These are phyloP conservation scores for Bimuria novae-zelandiae DNA, from an alignment of 2,329 filamentous ascomycete species.

Conservation along the genomic window DNA sequence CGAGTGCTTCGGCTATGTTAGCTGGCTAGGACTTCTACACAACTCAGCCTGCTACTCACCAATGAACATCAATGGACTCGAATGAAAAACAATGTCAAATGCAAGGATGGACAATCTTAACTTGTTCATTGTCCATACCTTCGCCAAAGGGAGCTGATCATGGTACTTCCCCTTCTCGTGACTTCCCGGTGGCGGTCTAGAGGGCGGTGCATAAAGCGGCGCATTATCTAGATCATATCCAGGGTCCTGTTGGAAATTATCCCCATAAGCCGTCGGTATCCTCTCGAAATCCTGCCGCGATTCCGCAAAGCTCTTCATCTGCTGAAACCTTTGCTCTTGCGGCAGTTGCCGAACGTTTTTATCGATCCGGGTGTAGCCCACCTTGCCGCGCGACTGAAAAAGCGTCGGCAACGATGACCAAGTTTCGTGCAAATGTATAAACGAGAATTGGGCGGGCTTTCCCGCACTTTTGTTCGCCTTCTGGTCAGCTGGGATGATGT, in stretches of 20 bases:
- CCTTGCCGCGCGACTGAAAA: neutral
- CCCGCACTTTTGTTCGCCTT: neutral
- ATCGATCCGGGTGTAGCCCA: neutral
- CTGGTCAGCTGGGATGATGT: neutral
- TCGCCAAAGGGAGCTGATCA: conserved; percentile 25
- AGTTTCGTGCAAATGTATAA: neutral
- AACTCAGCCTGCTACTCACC: conserved; percentile 12
- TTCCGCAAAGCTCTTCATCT: neutral
- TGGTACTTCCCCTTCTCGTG: neutral
- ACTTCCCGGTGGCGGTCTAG: neutral
- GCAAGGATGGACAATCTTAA: conserved; percentile 22
- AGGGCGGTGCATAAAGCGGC: neutral
- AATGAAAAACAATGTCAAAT: conserved; percentile 32
- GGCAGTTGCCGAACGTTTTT: neutral
- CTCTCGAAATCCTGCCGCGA: neutral
- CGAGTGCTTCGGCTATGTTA: conserved; percentile 23
- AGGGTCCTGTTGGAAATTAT: neutral
- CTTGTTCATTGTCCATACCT: conserved; percentile 25
- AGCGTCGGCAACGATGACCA: neutral
- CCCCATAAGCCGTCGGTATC: neutral
- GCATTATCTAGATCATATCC: neutral
- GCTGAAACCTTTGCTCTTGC: neutral
- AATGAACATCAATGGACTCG: conserved; percentile 33
- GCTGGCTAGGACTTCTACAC: neutral
- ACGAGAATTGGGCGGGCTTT: neutral